Evolutionary conservation across 371 early-diverging fungal species (phyloP).

Genomic region (Mortierella sp.): DNA sequence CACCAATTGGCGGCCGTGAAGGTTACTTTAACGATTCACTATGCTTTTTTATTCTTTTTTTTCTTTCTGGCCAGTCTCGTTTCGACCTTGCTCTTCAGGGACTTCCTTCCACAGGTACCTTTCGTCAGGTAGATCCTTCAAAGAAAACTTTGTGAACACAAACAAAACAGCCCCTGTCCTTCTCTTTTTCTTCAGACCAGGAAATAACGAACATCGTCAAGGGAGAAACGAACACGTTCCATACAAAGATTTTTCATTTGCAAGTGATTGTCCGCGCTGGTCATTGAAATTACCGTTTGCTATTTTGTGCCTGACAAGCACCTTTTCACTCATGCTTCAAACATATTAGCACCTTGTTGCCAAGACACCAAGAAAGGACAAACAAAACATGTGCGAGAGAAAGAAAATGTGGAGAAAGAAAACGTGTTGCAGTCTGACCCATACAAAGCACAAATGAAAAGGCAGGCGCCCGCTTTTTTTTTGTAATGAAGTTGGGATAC

Average conservation of each 20-base stretch:
- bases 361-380: background rate
- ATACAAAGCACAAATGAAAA: too few species aligned
- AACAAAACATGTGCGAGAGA: background rate
- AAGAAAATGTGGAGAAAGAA: conserved; percentile 1
- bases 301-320: background rate
- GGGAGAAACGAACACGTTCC: background rate
- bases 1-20: background rate
- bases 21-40: background rate
- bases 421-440: background rate
- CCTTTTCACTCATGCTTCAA: background rate
- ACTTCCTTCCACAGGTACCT: background rate
- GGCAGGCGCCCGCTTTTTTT: background rate
- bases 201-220: background rate
- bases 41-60: too few species aligned
- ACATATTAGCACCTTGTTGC: background rate
- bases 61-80: too few species aligned
- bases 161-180: background rate
- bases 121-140: background rate
- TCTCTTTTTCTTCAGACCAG: background rate
- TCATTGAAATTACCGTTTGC: background rate
- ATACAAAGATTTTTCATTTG: background rate
- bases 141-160: background rate
- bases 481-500: background rate
- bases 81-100: background rate
- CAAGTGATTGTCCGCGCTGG: background rate